A percentile compares a stretch with the other conserved stretches of the same genome.
These are phyloP conservation scores for Tetragonia tetragonoides DNA, from an alignment of 148 eudicot species.

Conservation along the genomic window DNA sequence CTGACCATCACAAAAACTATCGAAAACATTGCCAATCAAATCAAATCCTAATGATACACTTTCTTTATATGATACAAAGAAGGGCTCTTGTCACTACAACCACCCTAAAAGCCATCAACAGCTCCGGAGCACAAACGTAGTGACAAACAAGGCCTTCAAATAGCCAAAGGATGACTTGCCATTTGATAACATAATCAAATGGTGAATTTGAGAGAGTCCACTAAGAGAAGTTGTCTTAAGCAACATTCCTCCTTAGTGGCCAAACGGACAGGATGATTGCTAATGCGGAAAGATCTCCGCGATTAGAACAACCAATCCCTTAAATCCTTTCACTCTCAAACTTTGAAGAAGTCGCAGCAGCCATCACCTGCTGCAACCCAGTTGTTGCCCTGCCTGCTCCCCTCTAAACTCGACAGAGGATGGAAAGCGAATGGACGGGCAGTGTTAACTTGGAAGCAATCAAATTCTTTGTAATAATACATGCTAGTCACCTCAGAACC, in stretches of 20 bases:
- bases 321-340: constrained; percentile 17
- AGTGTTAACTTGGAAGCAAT: constrained; percentile 28
- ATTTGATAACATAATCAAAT: constrained; percentile 28
- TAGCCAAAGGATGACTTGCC: constrained; percentile 51
- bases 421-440: constrained; percentile 33
- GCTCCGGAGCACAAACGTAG: constrained; percentile 14
- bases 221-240: constrained; percentile 6
- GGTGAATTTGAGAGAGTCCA: constrained; percentile 9
- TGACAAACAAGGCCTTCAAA: constrained; percentile 19
- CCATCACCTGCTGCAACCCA: constrained; percentile 37
- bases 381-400: constrained; percentile 16
- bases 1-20: not conserved
- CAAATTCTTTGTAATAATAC: constrained; percentile 35
- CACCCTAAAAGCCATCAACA: constrained; percentile 8
- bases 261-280: constrained; percentile 9
- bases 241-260: constrained; percentile 10
- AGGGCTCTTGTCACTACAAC: constrained; percentile 33
- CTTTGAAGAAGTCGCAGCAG: constrained; percentile 37
- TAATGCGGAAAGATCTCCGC: not conserved
- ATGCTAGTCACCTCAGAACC: constrained; percentile 36
- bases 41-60: not conserved
- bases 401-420: constrained; percentile 26
- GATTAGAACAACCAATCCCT: constrained; percentile 23
- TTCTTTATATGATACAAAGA: constrained; percentile 4
- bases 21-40: constrained; percentile 4